Evolutionary conservation across 495 filamentous ascomycete genomes (phyloP), one percentile per base, ranked within the genome.

Genomic region (Echria macrotheca): DNA sequence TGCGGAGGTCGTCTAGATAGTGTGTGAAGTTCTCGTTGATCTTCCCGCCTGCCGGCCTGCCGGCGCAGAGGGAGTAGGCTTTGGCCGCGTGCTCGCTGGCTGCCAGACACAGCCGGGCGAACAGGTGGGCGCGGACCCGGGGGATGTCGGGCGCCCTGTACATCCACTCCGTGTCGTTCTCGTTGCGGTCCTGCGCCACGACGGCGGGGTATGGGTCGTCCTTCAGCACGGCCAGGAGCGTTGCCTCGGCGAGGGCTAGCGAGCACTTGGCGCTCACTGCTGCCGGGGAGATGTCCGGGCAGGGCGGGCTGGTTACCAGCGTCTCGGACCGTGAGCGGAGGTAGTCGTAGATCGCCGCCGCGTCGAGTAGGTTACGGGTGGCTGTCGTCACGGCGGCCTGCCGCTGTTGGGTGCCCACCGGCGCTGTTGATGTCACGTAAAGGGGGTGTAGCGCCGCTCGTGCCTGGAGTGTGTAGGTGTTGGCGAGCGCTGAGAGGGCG

Each of bases 161-260:
- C 89, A 95, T 95, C 90, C 90, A 96, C 55, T 94, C 89, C 26
- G 76, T 85, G 63, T 89, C 86, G 52, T 85, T 81, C 22, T 81
- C 76, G 57, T 93, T 90, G 25, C 87, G 76, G 38, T 81, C 78
- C 47, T 89, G 85, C 9, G 86, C 80, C 24, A 89, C 84, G 11
- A 79, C 78, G 2, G 82, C 81, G 1, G 93, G 82, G 57, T 97
- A 96, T 0, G 91, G 88, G 59, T 98, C 93, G 55, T 96, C 91
- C 57, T 95, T 96, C 23, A 91, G 66, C 1, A 96, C 89, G 2
- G 89, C 86, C 2, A 96, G 73, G 5, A 97, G 76, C 0, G 91
- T 96, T 0, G 93, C 91, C 63, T 95, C 89, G 0, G 89, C 86
- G 9, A 94, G 68, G 0, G 89, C 84, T 5, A 96, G 74, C 1